Conservation (phyloP, 1,284 basidiomycete genomes). For the Xerocomus minutiporus region DNA sequence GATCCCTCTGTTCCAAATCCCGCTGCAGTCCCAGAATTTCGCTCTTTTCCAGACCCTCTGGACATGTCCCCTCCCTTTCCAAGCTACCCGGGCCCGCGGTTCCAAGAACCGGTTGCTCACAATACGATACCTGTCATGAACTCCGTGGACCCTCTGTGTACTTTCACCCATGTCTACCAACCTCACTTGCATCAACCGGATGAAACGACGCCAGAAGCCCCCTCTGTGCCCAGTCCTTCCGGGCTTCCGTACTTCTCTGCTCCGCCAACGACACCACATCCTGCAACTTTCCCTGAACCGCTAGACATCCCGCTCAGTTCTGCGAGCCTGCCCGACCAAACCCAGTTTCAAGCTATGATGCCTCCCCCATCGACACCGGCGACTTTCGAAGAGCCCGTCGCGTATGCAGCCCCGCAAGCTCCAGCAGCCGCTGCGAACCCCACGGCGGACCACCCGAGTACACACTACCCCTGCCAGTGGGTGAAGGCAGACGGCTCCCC, state of each 20-base stretch:
- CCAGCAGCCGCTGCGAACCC: background rate
- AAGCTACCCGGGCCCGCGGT: background rate
- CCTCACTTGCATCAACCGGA: background rate
- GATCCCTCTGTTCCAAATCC: background rate
- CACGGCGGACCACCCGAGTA: background rate
- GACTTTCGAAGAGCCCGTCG: background rate
- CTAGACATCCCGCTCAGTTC: background rate
- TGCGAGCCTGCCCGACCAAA: background rate
- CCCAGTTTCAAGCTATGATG: background rate
- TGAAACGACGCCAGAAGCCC: background rate
- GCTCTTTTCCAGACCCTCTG: background rate
- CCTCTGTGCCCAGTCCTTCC: background rate
- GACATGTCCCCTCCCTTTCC: background rate
- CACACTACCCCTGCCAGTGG: conserved; percentile 6
- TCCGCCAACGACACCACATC: background rate
- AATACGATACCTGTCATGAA: background rate
- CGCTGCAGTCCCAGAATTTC: background rate
- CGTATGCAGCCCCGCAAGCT: background rate
- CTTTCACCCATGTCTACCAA: background rate
- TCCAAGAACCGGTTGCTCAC: background rate
- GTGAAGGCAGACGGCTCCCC: background rate
- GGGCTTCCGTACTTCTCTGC: background rate
- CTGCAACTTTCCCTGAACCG: background rate
- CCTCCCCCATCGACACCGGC: background rate
- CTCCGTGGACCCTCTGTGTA: background rate